Percentiles rank a stretch among this genome's conserved stretches.
Conservation (phyloP, 2,329 filamentous ascomycete genomes). For the Diplodia intermedia region DNA sequence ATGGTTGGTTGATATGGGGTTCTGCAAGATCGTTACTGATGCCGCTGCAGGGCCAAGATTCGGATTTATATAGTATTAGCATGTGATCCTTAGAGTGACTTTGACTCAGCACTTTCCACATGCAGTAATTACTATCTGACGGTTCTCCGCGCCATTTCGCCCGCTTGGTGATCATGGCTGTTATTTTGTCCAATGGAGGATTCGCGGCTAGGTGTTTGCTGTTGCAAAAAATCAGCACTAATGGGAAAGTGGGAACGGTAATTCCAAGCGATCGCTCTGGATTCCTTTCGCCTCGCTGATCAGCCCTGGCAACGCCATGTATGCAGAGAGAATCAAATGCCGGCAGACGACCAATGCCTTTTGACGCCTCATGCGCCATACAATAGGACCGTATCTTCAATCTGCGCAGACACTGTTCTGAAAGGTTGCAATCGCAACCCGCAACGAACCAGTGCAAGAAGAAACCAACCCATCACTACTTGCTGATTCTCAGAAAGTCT, state of each 20-base stretch:
- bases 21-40: not conserved
- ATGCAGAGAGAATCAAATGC: not conserved
- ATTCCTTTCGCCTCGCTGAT: not conserved
- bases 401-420: not conserved
- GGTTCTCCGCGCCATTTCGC: not conserved
- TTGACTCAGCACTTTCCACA: not conserved
- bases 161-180: not conserved
- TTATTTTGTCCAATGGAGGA: not conserved
- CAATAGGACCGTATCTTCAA: too few relatives aligned
- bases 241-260: not conserved
- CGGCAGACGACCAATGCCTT: too few relatives aligned
- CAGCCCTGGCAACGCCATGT: not conserved
- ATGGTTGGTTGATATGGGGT: not conserved
- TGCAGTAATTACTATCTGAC: not conserved
- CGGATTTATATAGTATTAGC: not conserved
- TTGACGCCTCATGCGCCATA: too few relatives aligned
- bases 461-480: not conserved
- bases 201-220: not conserved
- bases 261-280: not conserved
- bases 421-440: not conserved
- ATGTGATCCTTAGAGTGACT: not conserved
- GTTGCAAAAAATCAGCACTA: not conserved
- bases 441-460: not conserved
- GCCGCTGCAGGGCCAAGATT: not conserved
- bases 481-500: not conserved